Base-by-base conservation (phyloP, 1,284 basidiomycete species). In the Cutaneotrichosporon cyanovorans region DNA sequence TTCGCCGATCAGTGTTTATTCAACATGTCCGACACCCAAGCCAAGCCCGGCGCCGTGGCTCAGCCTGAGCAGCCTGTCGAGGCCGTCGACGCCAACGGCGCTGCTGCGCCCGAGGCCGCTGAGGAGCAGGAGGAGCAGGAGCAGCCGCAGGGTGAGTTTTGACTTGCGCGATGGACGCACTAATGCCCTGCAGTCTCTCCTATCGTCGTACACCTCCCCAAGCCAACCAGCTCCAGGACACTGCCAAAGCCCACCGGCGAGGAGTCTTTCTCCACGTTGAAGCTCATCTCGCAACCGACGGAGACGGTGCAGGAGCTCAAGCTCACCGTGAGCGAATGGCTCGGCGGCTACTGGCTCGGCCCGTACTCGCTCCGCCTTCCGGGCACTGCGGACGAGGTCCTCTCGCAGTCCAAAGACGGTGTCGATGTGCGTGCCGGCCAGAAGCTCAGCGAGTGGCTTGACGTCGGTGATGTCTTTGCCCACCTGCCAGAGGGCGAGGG, bases 241-340 rank as follows among this genome's bases (percentile, higher is more conserved):
- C 58, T 71, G 2, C 69, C 69, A 32, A 65, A 61, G 44, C 35
- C 55, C 16, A 53, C 37, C 10, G 53, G 46, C 11, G 47, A 55
- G 21, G 61, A 63, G 37, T 40, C 57, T 16, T 63, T 55, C 40
- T 51, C 62, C 25, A 56, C 56, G 19, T 55, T 71, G 32, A 61
- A 56, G 30, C 59, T 72, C 44, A 56, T 62, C 31, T 64, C 70
- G 25, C 65, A 69, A 41, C 55, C 66, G 2, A 54, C 58, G 34
- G 72, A 73, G 55, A 68, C 69, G 0, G 59, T 72, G 16, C 71
- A 73, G 50, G 72, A 73, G 52, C 61, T 73, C 53, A 69, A 70
- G 52, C 55, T 70, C 16, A 61, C 65, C 25, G 58, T 73, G 32
- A 64, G 63, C 52, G 72, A 73, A 41, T 72, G 67, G 64, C 57